These are phyloP conservation scores for Wallemia mellicola DNA, from an alignment of 1,284 basidiomycete species.

Conservation along the genomic window DNA sequence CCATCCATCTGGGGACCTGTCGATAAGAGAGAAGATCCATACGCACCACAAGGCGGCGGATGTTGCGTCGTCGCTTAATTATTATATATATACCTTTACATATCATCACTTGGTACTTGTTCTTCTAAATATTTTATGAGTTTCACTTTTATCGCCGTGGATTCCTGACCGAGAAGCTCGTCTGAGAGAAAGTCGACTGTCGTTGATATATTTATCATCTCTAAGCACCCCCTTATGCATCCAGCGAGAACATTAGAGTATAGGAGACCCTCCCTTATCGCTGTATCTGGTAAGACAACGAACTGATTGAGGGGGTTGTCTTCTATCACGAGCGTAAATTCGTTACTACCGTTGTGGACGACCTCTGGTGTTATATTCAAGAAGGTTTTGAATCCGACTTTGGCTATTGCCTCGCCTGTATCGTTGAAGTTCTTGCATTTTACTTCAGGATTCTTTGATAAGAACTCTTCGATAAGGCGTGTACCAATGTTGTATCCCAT, in stretches of 20 bases:
- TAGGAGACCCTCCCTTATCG: conserved; percentile 69
- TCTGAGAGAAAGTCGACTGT: background rate
- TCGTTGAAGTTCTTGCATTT: conserved; percentile 79
- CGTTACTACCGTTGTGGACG: conserved; percentile 29
- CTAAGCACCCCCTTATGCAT: conserved; percentile 66
- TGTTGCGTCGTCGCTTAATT: conserved; percentile 28
- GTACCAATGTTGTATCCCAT: conserved; percentile 96
- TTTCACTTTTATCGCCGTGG: background rate
- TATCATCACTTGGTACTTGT: background rate
- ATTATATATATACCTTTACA: background rate
- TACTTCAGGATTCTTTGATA: conserved; percentile 48
- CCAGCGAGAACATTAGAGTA: conserved; percentile 90
- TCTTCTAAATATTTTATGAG: background rate
- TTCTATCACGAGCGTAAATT: conserved; percentile 60
- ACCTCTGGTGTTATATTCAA: conserved; percentile 70
- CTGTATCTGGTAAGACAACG: conserved; percentile 83
- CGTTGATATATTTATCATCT: conserved; percentile 46
- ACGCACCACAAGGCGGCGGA: conserved; percentile 38
- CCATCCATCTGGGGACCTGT: conserved; percentile 83
- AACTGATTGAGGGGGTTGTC: conserved; percentile 95
- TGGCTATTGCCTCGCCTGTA: conserved; percentile 71
- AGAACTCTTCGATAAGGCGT: conserved; percentile 83
- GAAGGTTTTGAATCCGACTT: conserved; percentile 98
- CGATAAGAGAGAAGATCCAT: conserved; percentile 60
- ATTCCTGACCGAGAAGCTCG: background rate